Conservation (phyloP, 345 rosid species). For the Reutealis trisperma region DNA sequence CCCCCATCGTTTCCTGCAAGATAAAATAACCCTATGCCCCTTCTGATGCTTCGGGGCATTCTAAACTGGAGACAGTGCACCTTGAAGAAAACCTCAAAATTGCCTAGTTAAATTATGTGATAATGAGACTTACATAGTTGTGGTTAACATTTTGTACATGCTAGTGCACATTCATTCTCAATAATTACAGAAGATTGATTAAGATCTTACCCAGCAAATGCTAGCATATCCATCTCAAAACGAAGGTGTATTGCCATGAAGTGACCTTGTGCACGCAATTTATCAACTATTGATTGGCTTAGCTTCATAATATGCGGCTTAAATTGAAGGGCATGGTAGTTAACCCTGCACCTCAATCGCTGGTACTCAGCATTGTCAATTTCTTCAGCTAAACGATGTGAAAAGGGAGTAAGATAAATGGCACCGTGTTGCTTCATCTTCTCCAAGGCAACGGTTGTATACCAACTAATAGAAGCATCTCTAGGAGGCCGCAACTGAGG, state of each 20-base stretch:
- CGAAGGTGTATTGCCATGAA: constrained; percentile 99
- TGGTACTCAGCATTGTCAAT: constrained; percentile 89
- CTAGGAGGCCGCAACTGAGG: constrained; percentile 82
- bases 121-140: neutral
- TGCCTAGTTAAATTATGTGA: neutral
- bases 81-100: neutral
- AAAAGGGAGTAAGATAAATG: constrained; percentile 93
- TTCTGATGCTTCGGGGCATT: neutral
- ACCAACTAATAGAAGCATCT: constrained; percentile 96
- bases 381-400: constrained; percentile 98
- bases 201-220: constrained; percentile 91
- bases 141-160: neutral
- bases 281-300: constrained; percentile 88
- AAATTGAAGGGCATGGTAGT: constrained; percentile 93
- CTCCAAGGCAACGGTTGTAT: constrained; percentile 70
- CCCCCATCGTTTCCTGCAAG: no score
- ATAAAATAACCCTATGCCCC: neutral
- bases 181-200: neutral
- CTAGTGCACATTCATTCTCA: constrained; percentile 4
- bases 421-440: constrained; percentile 95
- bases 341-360: constrained; percentile 95
- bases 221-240: constrained; percentile 99
- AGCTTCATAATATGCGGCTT: constrained; percentile 93
- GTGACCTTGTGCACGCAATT: constrained; percentile 94
- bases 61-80: neutral